These are phyloP conservation scores for Glycine latifolia DNA, from an alignment of 306 rosid species.

Conservation along the genomic window DNA sequence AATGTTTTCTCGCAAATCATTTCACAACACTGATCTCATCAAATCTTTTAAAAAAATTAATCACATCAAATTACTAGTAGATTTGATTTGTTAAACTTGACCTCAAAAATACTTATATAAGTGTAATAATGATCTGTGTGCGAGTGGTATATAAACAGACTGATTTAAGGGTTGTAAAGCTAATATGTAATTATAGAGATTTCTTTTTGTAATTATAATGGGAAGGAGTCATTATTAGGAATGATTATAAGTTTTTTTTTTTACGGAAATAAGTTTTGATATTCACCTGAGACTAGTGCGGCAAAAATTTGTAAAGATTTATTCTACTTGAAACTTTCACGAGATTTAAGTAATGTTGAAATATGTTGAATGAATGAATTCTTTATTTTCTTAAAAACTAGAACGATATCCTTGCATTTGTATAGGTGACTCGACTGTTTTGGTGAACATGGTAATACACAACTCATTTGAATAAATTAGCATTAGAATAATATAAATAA, in stretches of 20 bases:
- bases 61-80: no score
- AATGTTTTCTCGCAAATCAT: no score
- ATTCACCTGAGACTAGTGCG: slow-evolving; percentile 1
- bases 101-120: no score
- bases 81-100: no score
- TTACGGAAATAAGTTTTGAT: background rate
- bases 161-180: background rate
- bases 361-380: background rate
- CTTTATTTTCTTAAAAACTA: background rate
- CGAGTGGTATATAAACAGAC: background rate
- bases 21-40: no score
- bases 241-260: background rate
- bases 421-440: no score
- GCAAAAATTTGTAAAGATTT: background rate
- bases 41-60: no score
- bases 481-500: no score
- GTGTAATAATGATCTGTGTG: background rate
- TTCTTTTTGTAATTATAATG: background rate
- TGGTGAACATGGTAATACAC: no score
- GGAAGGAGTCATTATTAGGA: slow-evolving; percentile 21
- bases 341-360: background rate
- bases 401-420: no score
- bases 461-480: no score
- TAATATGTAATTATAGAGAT: background rate
- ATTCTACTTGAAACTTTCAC: background rate